Evolutionary conservation across 129 eudicot genomes (phyloP).

Genomic region (Flaveria brownii): DNA sequence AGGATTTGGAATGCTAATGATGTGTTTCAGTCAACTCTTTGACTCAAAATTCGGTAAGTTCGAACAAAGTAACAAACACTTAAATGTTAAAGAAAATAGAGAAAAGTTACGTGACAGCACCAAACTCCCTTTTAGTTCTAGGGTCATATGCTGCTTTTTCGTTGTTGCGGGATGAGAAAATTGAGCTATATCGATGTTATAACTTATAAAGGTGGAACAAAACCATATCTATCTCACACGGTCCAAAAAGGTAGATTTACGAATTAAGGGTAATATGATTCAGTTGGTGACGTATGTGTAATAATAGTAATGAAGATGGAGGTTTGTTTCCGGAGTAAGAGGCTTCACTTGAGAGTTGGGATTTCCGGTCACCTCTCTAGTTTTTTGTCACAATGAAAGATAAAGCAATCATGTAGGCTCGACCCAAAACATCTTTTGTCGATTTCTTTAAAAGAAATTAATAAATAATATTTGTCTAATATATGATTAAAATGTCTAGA

Average conservation of each 20-base stretch:
- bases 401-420: conserved; percentile 9
- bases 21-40: conserved; percentile 69
- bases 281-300: conserved; percentile 70
- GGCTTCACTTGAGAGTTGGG: conserved; percentile 89
- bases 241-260: conserved; percentile 62
- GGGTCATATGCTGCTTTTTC: neutral
- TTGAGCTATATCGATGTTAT: conserved; percentile 67
- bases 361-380: conserved; percentile 55
- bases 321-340: conserved; percentile 76
- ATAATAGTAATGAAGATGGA: conserved; percentile 81
- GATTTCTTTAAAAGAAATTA: no score
- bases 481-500: neutral
- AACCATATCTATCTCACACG: conserved; percentile 75
- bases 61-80: neutral
- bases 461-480: no score
- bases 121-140: neutral
- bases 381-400: conserved; percentile 92
- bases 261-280: neutral
- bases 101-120: neutral
- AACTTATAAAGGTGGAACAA: conserved; percentile 84
- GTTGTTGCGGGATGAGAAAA: conserved; percentile 54
- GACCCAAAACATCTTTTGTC: neutral
- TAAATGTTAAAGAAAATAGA: neutral
- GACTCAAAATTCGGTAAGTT: conserved; percentile 65
- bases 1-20: conserved; percentile 89